phyloP scores from a whole-genome alignment of 1,284 basidiomycete genomes.

The Cryptococcus sp. region DNA sequence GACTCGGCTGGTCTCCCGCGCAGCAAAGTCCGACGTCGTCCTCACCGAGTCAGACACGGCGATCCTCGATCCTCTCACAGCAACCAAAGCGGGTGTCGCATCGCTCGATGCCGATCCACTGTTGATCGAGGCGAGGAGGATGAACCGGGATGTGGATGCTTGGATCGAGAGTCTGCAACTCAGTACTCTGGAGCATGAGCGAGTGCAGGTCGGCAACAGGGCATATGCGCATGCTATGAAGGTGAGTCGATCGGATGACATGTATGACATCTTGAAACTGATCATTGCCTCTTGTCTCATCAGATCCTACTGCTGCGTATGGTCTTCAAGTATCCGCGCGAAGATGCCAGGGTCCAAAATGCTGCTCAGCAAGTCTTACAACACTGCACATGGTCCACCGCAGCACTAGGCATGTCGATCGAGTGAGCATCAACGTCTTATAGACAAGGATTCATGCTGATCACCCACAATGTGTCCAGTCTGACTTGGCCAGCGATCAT shows the following conservation, averaged over 20 bases:
- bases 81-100: not conserved
- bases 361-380: slow-evolving; percentile 46
- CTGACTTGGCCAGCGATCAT: slow-evolving; percentile 58
- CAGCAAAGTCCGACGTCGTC: slow-evolving; percentile 18
- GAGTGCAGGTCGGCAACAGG: slow-evolving; percentile 53
- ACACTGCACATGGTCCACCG: slow-evolving; percentile 48
- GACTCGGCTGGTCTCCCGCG: slow-evolving; percentile 40
- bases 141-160: slow-evolving; percentile 49
- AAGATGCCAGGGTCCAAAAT: slow-evolving; percentile 53
- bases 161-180: slow-evolving; percentile 49
- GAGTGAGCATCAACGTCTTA: slow-evolving; percentile 31
- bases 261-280: slow-evolving; percentile 2
- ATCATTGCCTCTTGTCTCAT: not conserved
- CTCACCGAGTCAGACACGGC: slow-evolving; percentile 29
- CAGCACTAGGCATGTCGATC: slow-evolving; percentile 51
- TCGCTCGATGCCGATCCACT: slow-evolving; percentile 18
- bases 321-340: slow-evolving; percentile 54
- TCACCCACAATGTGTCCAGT: slow-evolving; percentile 22
- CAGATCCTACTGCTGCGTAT: slow-evolving; percentile 58
- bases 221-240: slow-evolving; percentile 55
- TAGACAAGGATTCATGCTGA: not conserved
- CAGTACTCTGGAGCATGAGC: slow-evolving; percentile 48
- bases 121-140: slow-evolving; percentile 35
- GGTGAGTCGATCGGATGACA: slow-evolving; percentile 29
- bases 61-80: slow-evolving; percentile 2